Conservation (phyloP, 2,329 filamentous ascomycete genomes). For the Hypoxylon sp. region DNA sequence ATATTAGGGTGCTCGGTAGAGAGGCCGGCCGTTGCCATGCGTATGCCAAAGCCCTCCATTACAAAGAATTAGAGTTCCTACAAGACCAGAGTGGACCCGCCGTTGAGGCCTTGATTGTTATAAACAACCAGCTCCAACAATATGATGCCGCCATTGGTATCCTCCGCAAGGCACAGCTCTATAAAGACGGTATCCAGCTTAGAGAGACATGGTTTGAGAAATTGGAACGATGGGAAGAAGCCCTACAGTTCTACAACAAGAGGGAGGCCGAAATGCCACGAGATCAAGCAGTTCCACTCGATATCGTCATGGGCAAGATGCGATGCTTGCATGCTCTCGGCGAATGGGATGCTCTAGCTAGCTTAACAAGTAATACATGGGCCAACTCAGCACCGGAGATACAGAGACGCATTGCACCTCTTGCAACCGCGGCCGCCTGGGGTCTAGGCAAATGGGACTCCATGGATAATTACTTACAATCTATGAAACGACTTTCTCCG, state of each 20-base stretch:
- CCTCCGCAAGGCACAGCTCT: conserved; percentile 93
- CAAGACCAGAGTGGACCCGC: conserved; percentile 96
- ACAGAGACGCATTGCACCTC: conserved; percentile 89
- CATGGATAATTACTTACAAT: conserved; percentile 96
- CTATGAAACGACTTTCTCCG: conserved; percentile 93
- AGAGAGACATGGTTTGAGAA: conserved; percentile 99
- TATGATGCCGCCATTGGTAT: conserved; percentile 99
- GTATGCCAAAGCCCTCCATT: conserved; percentile 97
- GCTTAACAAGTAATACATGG: conserved; percentile 93
- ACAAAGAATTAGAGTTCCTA: conserved; percentile 98
- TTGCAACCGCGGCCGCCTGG: conserved; percentile 97
- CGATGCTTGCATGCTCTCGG: conserved; percentile 95
- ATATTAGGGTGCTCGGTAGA: conserved; percentile 92
- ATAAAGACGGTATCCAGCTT: conserved; percentile 91
- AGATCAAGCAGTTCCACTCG: conserved; percentile 77
- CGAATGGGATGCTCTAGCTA: conserved; percentile 95
- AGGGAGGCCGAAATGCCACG: conserved; percentile 79
- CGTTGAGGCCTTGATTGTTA: conserved; percentile 97
- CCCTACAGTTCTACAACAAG: conserved; percentile 90
- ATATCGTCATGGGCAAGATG: conserved; percentile 99
- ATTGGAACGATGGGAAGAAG: conserved; percentile 97
- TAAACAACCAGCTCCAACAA: conserved; percentile 99
- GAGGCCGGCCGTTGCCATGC: conserved; percentile 98
- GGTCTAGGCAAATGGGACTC: conserved; percentile 96
- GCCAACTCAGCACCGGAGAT: conserved; percentile 89